Percentiles rank a stretch among this genome's conserved stretches.
phyloP scores from a whole-genome alignment of 768 basidiomycete species.

The Trametes villosa region DNA sequence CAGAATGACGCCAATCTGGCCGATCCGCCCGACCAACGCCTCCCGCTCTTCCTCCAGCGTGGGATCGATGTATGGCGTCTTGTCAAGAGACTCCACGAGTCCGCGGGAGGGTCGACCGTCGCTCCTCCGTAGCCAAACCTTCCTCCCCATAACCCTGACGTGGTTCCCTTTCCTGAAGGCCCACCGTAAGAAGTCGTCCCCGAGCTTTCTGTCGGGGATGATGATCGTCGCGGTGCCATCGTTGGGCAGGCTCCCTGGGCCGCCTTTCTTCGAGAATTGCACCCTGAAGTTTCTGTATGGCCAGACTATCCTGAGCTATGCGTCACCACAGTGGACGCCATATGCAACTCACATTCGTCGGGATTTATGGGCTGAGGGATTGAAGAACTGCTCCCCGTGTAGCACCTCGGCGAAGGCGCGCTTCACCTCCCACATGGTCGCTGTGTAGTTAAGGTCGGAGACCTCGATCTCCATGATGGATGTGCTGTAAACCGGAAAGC shows the following conservation, averaged over 20 bases:
- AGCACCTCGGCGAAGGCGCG: conserved; percentile 55
- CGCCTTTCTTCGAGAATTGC: conserved; percentile 48
- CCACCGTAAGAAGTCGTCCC: conserved; percentile 50
- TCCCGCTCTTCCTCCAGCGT: conserved; percentile 30
- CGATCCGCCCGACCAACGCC: conserved; percentile 46
- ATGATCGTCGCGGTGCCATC: conserved; percentile 50
- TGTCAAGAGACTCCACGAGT: conserved; percentile 25
- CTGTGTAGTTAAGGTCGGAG: conserved; percentile 38
- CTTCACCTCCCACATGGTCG: conserved; percentile 58
- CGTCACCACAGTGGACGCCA: too few species aligned
- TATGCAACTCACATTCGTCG: conserved; percentile 9
- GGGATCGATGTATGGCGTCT: conserved; percentile 35
- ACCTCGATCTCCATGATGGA: conserved; percentile 41
- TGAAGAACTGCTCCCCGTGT: conserved; percentile 53
- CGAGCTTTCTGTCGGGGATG: conserved; percentile 36
- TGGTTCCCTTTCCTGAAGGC: conserved; percentile 36
- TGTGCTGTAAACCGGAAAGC: not conserved
- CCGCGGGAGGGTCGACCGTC: not conserved
- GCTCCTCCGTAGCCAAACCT: conserved; percentile 17
- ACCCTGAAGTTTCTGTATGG: conserved; percentile 70
- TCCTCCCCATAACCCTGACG: conserved; percentile 22
- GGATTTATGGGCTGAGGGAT: conserved; percentile 4
- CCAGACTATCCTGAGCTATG: not conserved
- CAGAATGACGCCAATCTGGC: conserved; percentile 48
- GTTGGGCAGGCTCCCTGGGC: conserved; percentile 55